Percentiles rank a stretch among this genome's conserved stretches.
These are phyloP conservation scores for Wickerhamomyces kurtzmanii DNA, from an alignment of 805 yeast genomes.

Conservation along the genomic window DNA sequence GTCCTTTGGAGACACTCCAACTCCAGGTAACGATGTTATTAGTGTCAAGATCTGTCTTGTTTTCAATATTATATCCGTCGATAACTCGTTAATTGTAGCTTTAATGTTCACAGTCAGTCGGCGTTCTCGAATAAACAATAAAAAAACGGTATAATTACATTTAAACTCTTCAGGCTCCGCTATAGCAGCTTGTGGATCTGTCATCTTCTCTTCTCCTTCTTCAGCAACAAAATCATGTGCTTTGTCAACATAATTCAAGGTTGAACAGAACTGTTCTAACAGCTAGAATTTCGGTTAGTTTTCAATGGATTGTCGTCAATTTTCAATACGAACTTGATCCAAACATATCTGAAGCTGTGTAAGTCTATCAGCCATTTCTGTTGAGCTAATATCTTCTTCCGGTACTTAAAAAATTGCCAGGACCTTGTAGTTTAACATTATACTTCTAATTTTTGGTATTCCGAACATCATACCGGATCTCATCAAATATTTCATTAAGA, in stretches of 20 bases:
- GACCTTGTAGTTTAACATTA: neutral
- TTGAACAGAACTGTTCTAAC: constrained; percentile 71
- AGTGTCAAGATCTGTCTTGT: constrained; percentile 79
- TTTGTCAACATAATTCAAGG: constrained; percentile 70
- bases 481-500: neutral
- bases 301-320: too few species aligned
- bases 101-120: too few species aligned
- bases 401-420: constrained; percentile 2
- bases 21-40: constrained; percentile 87
- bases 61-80: constrained; percentile 78
- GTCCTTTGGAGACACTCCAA: constrained; percentile 70
- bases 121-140: constrained; percentile 2
- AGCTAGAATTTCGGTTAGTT: too few species aligned
- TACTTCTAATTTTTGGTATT: neutral
- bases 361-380: constrained; percentile 67
- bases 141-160: neutral
- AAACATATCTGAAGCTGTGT: constrained; percentile 86
- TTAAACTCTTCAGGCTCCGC: constrained; percentile 31
- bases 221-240: constrained; percentile 52
- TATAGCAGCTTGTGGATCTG: constrained; percentile 53
- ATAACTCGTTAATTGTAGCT: constrained; percentile 59
- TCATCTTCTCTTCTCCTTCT: constrained; percentile 42
- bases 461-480: neutral
- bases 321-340: too few species aligned
- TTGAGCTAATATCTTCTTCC: neutral